Conservation (phyloP, 371 early-diverging fungal genomes). For the Saksenaea oblongispora region DNA sequence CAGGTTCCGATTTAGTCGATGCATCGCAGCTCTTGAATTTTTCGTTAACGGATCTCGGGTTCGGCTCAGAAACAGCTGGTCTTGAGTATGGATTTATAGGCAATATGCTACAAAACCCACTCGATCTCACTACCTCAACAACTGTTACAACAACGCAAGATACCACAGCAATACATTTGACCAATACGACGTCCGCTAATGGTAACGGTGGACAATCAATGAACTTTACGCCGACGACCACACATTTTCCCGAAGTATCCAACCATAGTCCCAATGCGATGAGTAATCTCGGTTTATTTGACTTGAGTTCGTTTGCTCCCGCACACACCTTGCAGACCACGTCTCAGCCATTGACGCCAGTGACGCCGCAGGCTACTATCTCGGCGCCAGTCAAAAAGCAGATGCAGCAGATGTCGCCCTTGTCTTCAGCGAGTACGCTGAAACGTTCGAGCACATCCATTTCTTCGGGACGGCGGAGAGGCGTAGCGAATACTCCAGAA, state of each 20-base stretch:
- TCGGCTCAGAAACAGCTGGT: conserved; percentile 46
- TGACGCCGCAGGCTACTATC: neutral
- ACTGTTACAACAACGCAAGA: conserved; percentile 6
- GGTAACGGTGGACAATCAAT: neutral
- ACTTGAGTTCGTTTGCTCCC: neutral
- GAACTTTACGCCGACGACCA: neutral
- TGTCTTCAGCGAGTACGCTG: neutral
- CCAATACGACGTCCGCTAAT: neutral
- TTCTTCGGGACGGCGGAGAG: conserved; percentile 9
- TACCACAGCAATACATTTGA: neutral
- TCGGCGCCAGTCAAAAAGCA: neutral
- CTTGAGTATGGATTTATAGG: conserved; percentile 47
- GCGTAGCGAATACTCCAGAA: conserved; percentile 17
- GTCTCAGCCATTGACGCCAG: neutral
- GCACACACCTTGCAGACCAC: neutral
- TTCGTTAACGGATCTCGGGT: conserved; percentile 39
- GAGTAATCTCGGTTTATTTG: neutral
- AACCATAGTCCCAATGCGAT: neutral
- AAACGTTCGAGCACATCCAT: neutral
- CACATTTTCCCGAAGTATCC: neutral
- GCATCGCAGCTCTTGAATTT: conserved; percentile 30
- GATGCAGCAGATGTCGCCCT: neutral
- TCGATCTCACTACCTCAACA: conserved; percentile 17
- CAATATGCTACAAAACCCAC: conserved; percentile 37
- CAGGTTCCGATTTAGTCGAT: conserved; percentile 13